phyloP scores from a whole-genome alignment of 78 protist species.

The Guillardia theta region DNA sequence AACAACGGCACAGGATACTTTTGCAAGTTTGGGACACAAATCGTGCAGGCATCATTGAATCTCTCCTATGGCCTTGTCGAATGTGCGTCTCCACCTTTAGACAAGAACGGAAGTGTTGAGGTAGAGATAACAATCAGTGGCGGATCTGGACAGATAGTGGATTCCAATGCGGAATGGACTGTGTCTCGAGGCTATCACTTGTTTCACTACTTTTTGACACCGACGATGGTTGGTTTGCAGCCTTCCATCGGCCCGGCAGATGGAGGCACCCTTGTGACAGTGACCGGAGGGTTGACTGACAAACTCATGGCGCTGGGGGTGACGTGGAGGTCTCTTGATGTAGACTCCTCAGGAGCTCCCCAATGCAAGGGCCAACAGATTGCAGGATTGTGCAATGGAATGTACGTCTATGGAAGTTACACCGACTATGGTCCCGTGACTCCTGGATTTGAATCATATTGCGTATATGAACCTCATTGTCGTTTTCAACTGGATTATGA shows the following conservation, averaged over 20 bases:
- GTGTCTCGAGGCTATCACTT: neutral
- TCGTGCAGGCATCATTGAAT: neutral
- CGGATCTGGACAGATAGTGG: neutral
- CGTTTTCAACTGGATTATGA: neutral
- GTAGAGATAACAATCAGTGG: neutral
- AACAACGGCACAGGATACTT: neutral
- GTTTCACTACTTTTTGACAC: neutral
- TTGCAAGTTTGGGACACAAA: neutral
- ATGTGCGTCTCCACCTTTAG: neutral
- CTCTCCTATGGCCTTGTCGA: neutral
- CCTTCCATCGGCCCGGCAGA: neutral
- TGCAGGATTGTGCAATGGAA: neutral
- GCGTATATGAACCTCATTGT: neutral
- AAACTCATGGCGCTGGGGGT: neutral
- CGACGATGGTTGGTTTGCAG: neutral
- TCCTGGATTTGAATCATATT: neutral
- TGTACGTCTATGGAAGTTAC: neutral
- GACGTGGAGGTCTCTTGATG: neutral
- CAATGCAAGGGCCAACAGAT: neutral
- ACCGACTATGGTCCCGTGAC: neutral
- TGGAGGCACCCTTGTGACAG: neutral
- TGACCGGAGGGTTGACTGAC: neutral
- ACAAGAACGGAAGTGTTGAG: neutral
- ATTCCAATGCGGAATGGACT: neutral
- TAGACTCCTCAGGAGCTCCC: neutral